Evolutionary conservation across 2,329 filamentous ascomycete genomes (phyloP), one percentile per base, ranked within the genome.

Genomic region (Fusarium ambrosium): DNA sequence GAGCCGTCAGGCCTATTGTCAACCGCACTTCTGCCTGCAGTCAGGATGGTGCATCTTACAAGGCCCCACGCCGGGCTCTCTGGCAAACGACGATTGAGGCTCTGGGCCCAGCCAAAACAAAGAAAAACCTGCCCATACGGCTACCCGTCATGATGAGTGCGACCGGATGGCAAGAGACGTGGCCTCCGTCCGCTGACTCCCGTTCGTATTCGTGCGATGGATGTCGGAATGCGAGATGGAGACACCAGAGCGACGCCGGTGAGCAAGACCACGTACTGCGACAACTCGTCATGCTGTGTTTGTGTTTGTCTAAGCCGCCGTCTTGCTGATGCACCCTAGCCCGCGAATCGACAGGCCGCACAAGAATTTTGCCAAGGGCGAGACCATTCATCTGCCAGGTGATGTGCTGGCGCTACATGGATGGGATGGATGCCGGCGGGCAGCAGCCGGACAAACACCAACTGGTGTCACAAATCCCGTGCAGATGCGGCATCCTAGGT

Each of bases 131-230:
- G 43, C 22, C 11, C 27, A 45, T 29, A 51, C 29, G 55, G 60
- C 24, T 55, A n/a, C 41, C 41, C 39, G 34, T 41, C 59, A 53
- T 68, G 27, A 43, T 56, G 41, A 24, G 60, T 70, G 61, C 45
- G 65, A 61, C 32, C 16, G 64, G 62, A 36, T 48, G 39, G 29
- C 48, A 34, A 64, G 61, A 62, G 64, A 55, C 59, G 62, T 71
- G 62, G 39, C 58, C 48, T 63, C 51, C 45, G 64, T 71, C 34
- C 32, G 59, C 55, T 22, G 60, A 58, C 62, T 32, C 64, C 45
- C 29, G 62, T 59, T 75, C 72, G 72, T 74, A 75, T 74, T 48
- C 69, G 69, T 73, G 55, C 72, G 69, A 66, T 74, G 69, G 48
- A 70, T 51, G 16, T 51, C 41, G 69, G 69, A 64, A 73, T 63